phyloP scores from a whole-genome alignment of 108 stramenopile species.

The Poteriospumella lacustris region DNA sequence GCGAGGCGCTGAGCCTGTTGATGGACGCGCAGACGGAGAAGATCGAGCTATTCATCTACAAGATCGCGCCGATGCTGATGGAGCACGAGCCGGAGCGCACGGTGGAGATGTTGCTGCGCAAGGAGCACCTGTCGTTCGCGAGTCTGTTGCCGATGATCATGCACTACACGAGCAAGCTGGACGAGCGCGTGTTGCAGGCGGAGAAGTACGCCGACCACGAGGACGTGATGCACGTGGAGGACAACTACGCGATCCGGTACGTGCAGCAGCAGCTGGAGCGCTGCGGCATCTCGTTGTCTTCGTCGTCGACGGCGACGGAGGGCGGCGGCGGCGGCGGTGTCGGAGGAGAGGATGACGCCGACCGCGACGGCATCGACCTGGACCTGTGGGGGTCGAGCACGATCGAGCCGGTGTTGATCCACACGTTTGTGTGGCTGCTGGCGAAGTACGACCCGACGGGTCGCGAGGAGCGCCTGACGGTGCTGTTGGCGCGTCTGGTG shows the following conservation, averaged over 20 bases:
- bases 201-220: too few relatives aligned
- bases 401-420: neutral
- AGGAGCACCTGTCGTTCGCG: neutral
- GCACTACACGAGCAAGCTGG: neutral
- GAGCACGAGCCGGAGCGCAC: constrained; percentile 3
- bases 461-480: neutral
- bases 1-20: neutral
- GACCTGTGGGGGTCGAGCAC: neutral
- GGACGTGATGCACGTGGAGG: too few relatives aligned
- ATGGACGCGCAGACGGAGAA: constrained; percentile 1
- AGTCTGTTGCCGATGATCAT: neutral
- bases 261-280: too few relatives aligned
- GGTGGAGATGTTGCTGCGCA: neutral
- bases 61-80: constrained; percentile 10
- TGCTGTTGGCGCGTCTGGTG: neutral
- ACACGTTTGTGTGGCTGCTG: constrained; percentile 1
- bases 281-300: too few relatives aligned
- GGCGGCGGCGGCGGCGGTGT: too few relatives aligned
- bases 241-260: too few relatives aligned
- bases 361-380: neutral
- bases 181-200: neutral
- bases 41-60: neutral
- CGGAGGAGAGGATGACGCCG: too few relatives aligned
- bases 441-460: constrained; percentile 9
- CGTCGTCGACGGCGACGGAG: too few relatives aligned